Conservation (phyloP, 78 protist species). For the Dictyostelium intermedium region DNA sequence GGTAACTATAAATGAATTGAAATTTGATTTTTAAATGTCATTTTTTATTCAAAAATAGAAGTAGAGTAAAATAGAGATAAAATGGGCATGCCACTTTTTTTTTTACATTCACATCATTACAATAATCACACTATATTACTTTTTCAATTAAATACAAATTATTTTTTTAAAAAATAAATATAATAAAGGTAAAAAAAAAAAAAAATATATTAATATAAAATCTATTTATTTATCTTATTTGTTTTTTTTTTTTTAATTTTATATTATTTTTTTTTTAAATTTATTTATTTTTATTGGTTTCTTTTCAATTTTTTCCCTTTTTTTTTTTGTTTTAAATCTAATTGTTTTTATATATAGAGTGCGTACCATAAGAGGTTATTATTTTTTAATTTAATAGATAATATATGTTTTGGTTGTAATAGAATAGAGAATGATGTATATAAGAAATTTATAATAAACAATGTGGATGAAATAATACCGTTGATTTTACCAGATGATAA, state of each 20-base stretch:
- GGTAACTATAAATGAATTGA: not conserved
- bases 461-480: slow-evolving; percentile 46
- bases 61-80: too few relatives aligned
- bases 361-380: slow-evolving; percentile 49
- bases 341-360: slow-evolving; percentile 16
- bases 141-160: not conserved
- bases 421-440: not conserved
- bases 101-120: too few relatives aligned
- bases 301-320: too few relatives aligned
- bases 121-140: not conserved
- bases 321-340: not conserved
- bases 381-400: slow-evolving; percentile 73
- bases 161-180: too few relatives aligned
- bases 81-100: not conserved
- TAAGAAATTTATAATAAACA: not conserved
- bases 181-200: not conserved
- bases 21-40: not conserved
- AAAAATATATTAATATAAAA: too few relatives aligned
- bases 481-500: slow-evolving; percentile 60
- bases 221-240: not conserved
- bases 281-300: not conserved
- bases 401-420: slow-evolving; percentile 43
- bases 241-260: too few relatives aligned
- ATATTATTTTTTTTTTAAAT: too few relatives aligned
- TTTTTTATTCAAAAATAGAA: too few relatives aligned